These are phyloP conservation scores for Erysiphe neolycopersici DNA, from an alignment of 2,329 filamentous ascomycete species.

Conservation along the genomic window DNA sequence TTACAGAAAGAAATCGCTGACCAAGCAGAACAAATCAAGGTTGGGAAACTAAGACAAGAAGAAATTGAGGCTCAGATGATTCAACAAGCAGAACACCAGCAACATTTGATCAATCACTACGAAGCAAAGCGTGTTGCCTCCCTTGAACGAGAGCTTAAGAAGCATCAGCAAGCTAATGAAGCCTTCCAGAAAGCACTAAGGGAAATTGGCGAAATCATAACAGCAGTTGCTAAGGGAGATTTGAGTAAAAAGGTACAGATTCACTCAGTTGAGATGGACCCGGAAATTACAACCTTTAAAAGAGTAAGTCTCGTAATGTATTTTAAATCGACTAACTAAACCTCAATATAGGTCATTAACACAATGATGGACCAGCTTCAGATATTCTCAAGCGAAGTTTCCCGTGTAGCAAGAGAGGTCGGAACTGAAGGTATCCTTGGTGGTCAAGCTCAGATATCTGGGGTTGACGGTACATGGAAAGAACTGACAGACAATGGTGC, in stretches of 20 bases:
- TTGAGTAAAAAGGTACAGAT: constrained; percentile 92
- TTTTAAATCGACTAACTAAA: constrained; percentile 1
- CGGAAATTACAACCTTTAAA: constrained; percentile 94
- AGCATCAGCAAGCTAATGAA: constrained; percentile 93
- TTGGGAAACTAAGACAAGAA: constrained; percentile 61
- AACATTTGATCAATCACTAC: constrained; percentile 54
- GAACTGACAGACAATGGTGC: constrained; percentile 69
- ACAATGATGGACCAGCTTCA: constrained; percentile 98
- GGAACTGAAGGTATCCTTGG: constrained; percentile 86
- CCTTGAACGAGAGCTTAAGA: constrained; percentile 78
- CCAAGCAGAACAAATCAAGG: constrained; percentile 80
- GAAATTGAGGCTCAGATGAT: constrained; percentile 66
- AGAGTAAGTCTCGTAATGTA: constrained; percentile 26
- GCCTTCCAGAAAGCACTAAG: constrained; percentile 93
- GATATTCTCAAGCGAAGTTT: constrained; percentile 90
- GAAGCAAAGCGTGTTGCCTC: constrained; percentile 72
- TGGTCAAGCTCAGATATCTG: constrained; percentile 78
- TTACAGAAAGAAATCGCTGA: constrained; percentile 78
- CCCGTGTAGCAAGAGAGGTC: constrained; percentile 79
- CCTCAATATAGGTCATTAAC: constrained; percentile 34
- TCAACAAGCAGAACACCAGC: constrained; percentile 63
- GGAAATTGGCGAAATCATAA: constrained; percentile 94
- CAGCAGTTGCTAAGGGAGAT: constrained; percentile 82
- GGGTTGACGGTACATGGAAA: constrained; percentile 92
- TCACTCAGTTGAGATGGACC: constrained; percentile 89